Conservation (phyloP, 345 rosid genomes). For the Rhizophora mangle region DNA sequence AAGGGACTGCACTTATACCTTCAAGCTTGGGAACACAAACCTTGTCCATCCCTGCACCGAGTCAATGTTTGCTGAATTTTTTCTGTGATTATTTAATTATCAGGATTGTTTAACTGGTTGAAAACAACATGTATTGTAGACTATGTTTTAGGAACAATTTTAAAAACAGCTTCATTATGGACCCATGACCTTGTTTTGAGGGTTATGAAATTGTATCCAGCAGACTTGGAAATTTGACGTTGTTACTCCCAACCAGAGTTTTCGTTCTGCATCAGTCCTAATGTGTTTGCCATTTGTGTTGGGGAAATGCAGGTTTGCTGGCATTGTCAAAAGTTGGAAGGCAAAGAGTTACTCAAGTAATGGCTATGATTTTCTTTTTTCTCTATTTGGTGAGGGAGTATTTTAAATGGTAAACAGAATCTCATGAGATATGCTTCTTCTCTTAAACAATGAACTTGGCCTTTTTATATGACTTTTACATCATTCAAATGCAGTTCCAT, state of each 20-base stretch:
- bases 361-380: conserved; percentile 24
- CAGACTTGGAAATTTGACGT: not conserved
- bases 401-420: not conserved
- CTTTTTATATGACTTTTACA: not conserved
- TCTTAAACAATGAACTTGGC: too few relatives aligned
- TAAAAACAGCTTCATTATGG: too few relatives aligned
- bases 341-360: conserved; percentile 20
- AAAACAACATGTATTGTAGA: too few relatives aligned
- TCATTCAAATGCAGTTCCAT: conserved; percentile 34
- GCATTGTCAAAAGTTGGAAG: conserved; percentile 20
- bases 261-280: not conserved
- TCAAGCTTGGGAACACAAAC: not conserved
- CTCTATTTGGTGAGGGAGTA: not conserved
- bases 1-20: conserved; percentile 40
- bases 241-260: not conserved
- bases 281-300: not conserved
- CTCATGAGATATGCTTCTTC: too few relatives aligned
- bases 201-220: not conserved
- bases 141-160: too few relatives aligned
- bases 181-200: too few relatives aligned
- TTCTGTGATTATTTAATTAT: too few relatives aligned
- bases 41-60: not conserved
- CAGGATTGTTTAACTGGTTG: too few relatives aligned
- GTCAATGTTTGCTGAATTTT: not conserved
- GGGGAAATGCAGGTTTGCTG: conserved; percentile 20